Evolutionary conservation across 2,329 filamentous ascomycete species (phyloP).

Genomic region (Hyphodiscus sp.): DNA sequence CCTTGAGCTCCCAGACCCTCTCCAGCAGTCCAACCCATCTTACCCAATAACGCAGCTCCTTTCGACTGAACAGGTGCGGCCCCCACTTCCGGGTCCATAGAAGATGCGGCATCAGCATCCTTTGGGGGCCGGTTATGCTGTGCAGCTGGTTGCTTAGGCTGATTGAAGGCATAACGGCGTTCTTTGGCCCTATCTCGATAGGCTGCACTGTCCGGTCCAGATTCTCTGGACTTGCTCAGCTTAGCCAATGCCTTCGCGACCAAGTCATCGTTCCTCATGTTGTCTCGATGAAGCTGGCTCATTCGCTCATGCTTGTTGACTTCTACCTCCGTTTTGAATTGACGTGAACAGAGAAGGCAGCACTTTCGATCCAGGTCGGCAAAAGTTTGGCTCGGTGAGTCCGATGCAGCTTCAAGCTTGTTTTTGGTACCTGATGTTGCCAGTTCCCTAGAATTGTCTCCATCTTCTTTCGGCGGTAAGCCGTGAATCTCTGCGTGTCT

Average conservation of each 20-base stretch:
- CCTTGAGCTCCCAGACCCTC: slow-evolving; percentile 58
- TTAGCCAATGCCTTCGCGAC: slow-evolving; percentile 34
- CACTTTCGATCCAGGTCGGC: slow-evolving; percentile 50
- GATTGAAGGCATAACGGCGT: slow-evolving; percentile 55
- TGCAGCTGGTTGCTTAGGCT: slow-evolving; percentile 46
- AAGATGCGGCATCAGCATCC: slow-evolving; percentile 16
- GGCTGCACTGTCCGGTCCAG: slow-evolving; percentile 16
- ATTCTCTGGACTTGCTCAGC: slow-evolving; percentile 28
- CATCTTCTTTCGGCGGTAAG: slow-evolving; percentile 34
- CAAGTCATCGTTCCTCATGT: slow-evolving; percentile 44
- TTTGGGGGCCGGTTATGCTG: slow-evolving; percentile 31
- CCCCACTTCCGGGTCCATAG: slow-evolving; percentile 35
- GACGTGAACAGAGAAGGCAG: slow-evolving; percentile 56
- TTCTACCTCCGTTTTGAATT: slow-evolving; percentile 48
- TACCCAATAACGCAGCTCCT: slow-evolving; percentile 60
- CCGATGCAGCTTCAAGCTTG: slow-evolving; percentile 17
- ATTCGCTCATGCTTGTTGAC: slow-evolving; percentile 53
- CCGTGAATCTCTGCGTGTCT: slow-evolving; percentile 62
- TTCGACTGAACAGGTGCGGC: slow-evolving; percentile 44
- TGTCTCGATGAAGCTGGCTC: slow-evolving; percentile 49
- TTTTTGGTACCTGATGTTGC: slow-evolving; percentile 7
- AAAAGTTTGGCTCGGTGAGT: slow-evolving; percentile 47
- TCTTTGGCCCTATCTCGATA: slow-evolving; percentile 58
- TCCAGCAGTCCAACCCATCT: slow-evolving; percentile 66
- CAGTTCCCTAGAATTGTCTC: slow-evolving; percentile 25